These are phyloP conservation scores for Prunus fruticosa DNA, from an alignment of 306 rosid genomes.

Conservation along the genomic window DNA sequence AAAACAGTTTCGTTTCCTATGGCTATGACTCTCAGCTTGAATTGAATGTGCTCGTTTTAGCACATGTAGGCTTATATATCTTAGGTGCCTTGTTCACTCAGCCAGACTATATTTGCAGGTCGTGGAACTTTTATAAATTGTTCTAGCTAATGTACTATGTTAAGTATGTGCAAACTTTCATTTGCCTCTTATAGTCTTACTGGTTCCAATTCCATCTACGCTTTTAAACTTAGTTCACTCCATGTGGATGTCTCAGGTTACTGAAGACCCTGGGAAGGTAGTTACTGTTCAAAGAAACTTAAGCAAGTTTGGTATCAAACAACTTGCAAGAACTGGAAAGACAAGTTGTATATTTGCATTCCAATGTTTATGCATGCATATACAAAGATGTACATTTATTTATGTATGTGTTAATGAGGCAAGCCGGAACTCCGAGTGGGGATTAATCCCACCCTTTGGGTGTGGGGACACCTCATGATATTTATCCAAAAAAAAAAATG, in stretches of 20 bases:
- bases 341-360: slow-evolving; percentile 4
- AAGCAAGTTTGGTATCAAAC: slow-evolving; percentile 48
- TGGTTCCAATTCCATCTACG: background rate
- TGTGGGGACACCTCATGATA: background rate
- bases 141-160: background rate
- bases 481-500: background rate
- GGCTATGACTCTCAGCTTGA: background rate
- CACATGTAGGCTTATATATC: background rate
- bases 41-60: slow-evolving; percentile 11
- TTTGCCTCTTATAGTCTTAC: background rate
- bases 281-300: slow-evolving; percentile 53
- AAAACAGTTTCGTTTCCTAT: background rate
- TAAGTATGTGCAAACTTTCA: background rate
- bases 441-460: too few relatives aligned
- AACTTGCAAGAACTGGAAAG: slow-evolving; percentile 64
- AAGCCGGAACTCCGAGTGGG: slow-evolving; percentile 25
- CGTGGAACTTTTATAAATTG: too few relatives aligned
- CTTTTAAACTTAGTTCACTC: background rate
- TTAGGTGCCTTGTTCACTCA: background rate
- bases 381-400: slow-evolving; percentile 5
- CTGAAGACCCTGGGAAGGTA: slow-evolving; percentile 65
- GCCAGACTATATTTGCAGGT: background rate
- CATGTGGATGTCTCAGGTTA: slow-evolving; percentile 40
- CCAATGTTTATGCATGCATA: background rate
- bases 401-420: slow-evolving; percentile 8